These are phyloP conservation scores for Sungouiozyma ichnusensis DNA, from an alignment of 805 yeast genomes.

Conservation along the genomic window DNA sequence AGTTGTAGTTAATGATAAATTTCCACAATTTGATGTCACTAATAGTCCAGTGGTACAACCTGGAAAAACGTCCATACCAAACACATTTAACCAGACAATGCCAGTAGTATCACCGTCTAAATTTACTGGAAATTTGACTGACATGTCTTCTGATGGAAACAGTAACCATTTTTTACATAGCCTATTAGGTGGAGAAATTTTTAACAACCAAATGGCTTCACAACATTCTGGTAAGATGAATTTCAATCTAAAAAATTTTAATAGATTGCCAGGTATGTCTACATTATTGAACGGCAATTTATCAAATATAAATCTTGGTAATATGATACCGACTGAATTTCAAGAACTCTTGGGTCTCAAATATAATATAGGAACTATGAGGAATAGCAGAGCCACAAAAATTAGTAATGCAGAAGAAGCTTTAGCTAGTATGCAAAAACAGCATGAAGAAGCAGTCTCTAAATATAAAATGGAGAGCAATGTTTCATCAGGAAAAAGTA, in stretches of 20 bases:
- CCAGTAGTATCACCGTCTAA: neutral
- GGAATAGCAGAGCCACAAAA: constrained; percentile 16
- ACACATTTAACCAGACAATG: neutral
- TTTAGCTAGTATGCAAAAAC: constrained; percentile 25
- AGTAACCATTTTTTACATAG: constrained; percentile 1
- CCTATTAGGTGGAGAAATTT: constrained; percentile 3
- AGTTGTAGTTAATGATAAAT: neutral
- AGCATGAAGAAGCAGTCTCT: constrained; percentile 14
- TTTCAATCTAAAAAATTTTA: constrained; percentile 8
- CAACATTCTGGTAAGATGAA: constrained; percentile 11
- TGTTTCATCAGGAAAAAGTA: neutral
- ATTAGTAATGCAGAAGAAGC: constrained; percentile 24
- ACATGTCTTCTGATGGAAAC: neutral
- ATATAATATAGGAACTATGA: constrained; percentile 5
- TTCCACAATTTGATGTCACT: neutral
- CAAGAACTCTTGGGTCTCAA: constrained; percentile 19
- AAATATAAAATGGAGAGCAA: constrained; percentile 5
- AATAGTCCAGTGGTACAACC: neutral
- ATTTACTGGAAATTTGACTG: neutral
- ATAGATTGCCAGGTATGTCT: constrained; percentile 3
- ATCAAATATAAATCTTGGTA: constrained; percentile 23
- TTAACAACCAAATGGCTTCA: constrained; percentile 4
- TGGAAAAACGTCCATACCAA: neutral
- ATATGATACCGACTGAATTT: constrained; percentile 20
- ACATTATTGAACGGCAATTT: constrained; percentile 9